Base-by-base conservation (phyloP, 2,329 filamentous ascomycete genomes). In the Stemphylium vesicarium region DNA sequence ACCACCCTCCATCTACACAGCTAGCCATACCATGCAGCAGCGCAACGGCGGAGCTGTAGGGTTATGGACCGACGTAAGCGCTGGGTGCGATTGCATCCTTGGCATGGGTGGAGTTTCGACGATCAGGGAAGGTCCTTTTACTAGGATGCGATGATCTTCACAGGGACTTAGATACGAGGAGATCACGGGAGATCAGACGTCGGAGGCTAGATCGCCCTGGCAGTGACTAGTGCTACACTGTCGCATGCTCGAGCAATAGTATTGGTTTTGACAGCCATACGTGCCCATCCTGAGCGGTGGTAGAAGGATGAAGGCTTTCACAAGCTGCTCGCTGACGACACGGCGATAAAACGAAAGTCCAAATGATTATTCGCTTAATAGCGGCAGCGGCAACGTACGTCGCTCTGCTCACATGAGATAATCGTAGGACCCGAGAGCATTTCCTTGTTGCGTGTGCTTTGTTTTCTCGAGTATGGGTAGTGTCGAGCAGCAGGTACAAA, bases 91-190 rank as follows among this genome's bases (percentile, higher is more conserved):
- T 55, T 48, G 20, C 22, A 16, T 20, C 26, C 53, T 56, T 56
- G 50, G 54, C 54, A 37, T 20, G n/a, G 22, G 44, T 39, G 50
- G 39, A 50, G 40, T 15, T 26, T 55, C 26, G 50, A 57, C 50
- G 35, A 20, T 40, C 44, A 49, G 33, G 54, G 54, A 57, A 57
- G 54, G 54, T 53, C 50, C 40, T 18, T 33, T n/a, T 37, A 33
- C 22, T 24, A 26, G 18, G 13, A 22, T 18, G 4, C 37, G 22
- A 40, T 22, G 54, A 57, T 57, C 54, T 44, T 16, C 44, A 37
- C 54, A 53, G 50, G 50, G 54, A 41, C 45, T 35, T 35, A 53
- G 50, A 53, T 53, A 57, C 31, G 54, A 43, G 39, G 31, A 33
- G 54, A 53, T 57, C 52, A 45, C 39, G 31, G 52, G 47, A 53